These are phyloP conservation scores for Hymenoscyphus scutula DNA, from an alignment of 2,329 filamentous ascomycete genomes.

Conservation along the genomic window DNA sequence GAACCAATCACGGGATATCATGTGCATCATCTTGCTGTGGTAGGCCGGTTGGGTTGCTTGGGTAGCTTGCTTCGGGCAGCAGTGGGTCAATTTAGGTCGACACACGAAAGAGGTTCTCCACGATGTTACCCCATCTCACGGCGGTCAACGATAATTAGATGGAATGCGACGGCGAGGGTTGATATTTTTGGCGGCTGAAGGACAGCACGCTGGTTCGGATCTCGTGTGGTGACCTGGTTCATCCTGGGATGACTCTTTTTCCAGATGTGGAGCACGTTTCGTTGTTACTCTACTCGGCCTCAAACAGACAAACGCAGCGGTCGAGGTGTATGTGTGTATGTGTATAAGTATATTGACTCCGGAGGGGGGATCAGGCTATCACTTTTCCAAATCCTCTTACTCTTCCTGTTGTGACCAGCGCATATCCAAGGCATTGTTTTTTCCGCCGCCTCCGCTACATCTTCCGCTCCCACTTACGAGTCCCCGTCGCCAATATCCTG, in stretches of 20 bases:
- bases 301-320: neutral
- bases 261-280: conserved; percentile 8
- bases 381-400: neutral
- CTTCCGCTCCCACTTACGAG: neutral
- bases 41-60: conserved; percentile 14
- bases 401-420: conserved; percentile 15
- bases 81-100: conserved; percentile 14
- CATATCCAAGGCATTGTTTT: conserved; percentile 13
- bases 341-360: conserved; percentile 14
- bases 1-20: conserved; percentile 14
- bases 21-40: conserved; percentile 10
- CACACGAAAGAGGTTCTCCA: conserved; percentile 11
- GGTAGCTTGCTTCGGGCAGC: conserved; percentile 13
- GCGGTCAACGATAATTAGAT: conserved; percentile 3
- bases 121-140: conserved; percentile 1
- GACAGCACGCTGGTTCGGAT: conserved; percentile 6
- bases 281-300: neutral
- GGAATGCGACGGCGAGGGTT: conserved; percentile 3
- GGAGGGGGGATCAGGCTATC: conserved; percentile 11
- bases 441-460: conserved; percentile 2
- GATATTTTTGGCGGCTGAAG: conserved; percentile 16
- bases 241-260: conserved; percentile 17
- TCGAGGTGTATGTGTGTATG: conserved; percentile 3
- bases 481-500: neutral
- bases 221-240: conserved; percentile 8